Conservation (phyloP, 768 basidiomycete genomes). For the Jaapia argillacea region DNA sequence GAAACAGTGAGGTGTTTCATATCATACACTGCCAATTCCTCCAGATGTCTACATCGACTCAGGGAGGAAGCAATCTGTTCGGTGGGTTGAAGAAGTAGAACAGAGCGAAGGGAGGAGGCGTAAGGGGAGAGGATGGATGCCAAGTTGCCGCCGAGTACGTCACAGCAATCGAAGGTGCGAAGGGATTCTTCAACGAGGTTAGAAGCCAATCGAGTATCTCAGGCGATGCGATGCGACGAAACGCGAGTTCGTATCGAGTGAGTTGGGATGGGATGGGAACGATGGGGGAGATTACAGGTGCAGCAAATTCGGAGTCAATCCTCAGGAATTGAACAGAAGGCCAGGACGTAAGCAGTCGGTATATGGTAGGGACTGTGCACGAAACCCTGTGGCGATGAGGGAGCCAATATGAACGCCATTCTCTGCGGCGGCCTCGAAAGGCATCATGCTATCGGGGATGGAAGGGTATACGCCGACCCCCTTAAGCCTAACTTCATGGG, state of each 20-base stretch:
- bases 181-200: slow-evolving; percentile 22
- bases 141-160: slow-evolving; percentile 19
- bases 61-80: slow-evolving; percentile 22
- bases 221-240: slow-evolving; percentile 22
- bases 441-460: no score
- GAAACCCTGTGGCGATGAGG: slow-evolving; percentile 21
- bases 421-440: no score
- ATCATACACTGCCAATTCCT: slow-evolving; percentile 30
- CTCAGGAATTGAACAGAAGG: slow-evolving; percentile 27
- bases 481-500: no score
- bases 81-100: slow-evolving; percentile 29
- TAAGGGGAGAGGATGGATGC: slow-evolving; percentile 17
- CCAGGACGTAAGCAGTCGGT: slow-evolving; percentile 29
- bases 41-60: slow-evolving; percentile 24
- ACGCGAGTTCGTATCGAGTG: slow-evolving; percentile 29
- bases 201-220: slow-evolving; percentile 28
- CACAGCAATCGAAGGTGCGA: slow-evolving; percentile 30
- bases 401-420: slow-evolving; percentile 20
- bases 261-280: slow-evolving; percentile 11
- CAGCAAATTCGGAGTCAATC: slow-evolving; percentile 26
- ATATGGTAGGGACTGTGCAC: slow-evolving; percentile 34
- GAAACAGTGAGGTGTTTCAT: slow-evolving; percentile 23
- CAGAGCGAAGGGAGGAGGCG: slow-evolving; percentile 27
- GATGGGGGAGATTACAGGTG: slow-evolving; percentile 20
- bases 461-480: no score